A percentile compares a stretch with the other conserved stretches of the same genome.
These are phyloP conservation scores for Ostreobium quekettii DNA, from an alignment of 139 green algal species.

Conservation along the genomic window DNA sequence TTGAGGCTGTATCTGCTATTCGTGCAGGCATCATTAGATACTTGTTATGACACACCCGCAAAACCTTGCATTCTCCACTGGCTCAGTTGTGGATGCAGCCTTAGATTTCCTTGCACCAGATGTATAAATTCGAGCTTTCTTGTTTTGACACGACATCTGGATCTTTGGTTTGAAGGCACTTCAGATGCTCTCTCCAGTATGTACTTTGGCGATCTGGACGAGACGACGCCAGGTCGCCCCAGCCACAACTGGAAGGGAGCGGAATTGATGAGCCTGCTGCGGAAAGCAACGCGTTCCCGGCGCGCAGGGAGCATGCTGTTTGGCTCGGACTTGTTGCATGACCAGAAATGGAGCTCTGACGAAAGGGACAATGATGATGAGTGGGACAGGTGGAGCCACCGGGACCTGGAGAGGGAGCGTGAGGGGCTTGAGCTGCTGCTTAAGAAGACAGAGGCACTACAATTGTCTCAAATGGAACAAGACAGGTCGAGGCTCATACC, in stretches of 20 bases:
- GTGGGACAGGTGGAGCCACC: slow-evolving; percentile 13
- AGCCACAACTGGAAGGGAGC: slow-evolving; percentile 30
- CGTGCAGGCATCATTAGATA: too few relatives aligned
- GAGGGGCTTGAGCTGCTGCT: slow-evolving; percentile 35
- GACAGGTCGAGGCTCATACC: slow-evolving; percentile 36
- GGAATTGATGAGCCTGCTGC: slow-evolving; percentile 43
- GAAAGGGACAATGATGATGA: slow-evolving; percentile 6
- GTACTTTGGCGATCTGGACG: slow-evolving; percentile 6
- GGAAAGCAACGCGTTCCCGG: slow-evolving; percentile 25
- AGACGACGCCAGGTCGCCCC: neutral
- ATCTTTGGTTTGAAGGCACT: slow-evolving; percentile 10
- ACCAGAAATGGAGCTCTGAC: neutral
- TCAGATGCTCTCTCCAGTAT: slow-evolving; percentile 7
- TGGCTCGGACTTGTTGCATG: neutral
- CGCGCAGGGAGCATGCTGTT: slow-evolving; percentile 8
- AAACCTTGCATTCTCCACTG: too few relatives aligned
- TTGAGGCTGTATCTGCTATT: too few relatives aligned
- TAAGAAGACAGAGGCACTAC: slow-evolving; percentile 34
- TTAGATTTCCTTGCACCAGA: too few relatives aligned
- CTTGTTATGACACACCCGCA: too few relatives aligned
- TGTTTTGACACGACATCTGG: too few relatives aligned
- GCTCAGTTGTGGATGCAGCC: too few relatives aligned
- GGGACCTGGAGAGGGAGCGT: slow-evolving; percentile 12
- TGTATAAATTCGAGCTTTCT: too few relatives aligned
- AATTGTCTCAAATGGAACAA: slow-evolving; percentile 38